These are phyloP conservation scores for Phyllostachys edulis DNA, from an alignment of 176 grass and related monocot species.

Conservation along the genomic window DNA sequence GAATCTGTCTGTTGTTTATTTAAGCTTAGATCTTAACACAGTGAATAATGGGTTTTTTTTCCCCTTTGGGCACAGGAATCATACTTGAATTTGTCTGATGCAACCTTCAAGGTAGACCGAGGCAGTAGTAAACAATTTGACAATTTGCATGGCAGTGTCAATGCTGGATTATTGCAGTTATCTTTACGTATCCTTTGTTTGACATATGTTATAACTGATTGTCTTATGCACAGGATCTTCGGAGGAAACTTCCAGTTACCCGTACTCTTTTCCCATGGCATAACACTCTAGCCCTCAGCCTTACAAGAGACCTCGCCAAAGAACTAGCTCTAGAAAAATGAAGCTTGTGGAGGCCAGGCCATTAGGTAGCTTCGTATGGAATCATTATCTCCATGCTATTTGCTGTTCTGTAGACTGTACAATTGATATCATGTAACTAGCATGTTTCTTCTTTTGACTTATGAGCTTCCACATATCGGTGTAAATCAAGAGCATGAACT, in stretches of 20 bases:
- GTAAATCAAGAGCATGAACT: background rate
- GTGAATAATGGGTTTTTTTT: conserved; percentile 17
- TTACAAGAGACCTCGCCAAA: conserved; percentile 78
- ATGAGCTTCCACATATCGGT: background rate
- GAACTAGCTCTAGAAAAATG: conserved; percentile 89
- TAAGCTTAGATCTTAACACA: background rate
- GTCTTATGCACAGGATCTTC: conserved; percentile 64
- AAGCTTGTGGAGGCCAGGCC: conserved; percentile 7
- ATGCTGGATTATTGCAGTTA: background rate
- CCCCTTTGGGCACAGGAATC: conserved; percentile 59
- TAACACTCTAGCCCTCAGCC: conserved; percentile 71
- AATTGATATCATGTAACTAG: conserved; percentile 27
- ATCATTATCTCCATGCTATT: conserved; percentile 35
- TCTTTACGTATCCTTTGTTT: background rate
- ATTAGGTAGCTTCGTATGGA: conserved; percentile 26
- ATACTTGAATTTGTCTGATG: conserved; percentile 77
- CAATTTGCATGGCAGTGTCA: background rate
- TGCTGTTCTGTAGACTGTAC: conserved; percentile 35
- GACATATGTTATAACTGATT: background rate
- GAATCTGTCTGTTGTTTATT: conserved; percentile 36
- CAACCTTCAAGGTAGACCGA: conserved; percentile 86
- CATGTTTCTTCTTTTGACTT: conserved; percentile 16
- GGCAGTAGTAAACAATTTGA: background rate
- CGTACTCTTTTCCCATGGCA: conserved; percentile 97
- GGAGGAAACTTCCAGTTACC: conserved; percentile 94